phyloP scores from a whole-genome alignment of 768 basidiomycete species.

The Pleurotus tuoliensis region DNA sequence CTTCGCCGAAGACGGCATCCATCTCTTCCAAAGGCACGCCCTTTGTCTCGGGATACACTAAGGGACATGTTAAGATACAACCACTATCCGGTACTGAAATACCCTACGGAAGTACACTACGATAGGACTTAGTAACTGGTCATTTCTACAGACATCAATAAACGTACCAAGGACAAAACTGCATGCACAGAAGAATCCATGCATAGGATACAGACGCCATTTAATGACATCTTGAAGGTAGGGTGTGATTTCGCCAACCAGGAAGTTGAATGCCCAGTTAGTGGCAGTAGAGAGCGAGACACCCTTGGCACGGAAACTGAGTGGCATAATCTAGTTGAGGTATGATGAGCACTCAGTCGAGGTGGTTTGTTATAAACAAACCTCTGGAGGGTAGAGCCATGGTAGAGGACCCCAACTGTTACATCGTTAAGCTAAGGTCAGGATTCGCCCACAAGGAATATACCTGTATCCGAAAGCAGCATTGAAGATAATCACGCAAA shows the following conservation, averaged over 20 bases:
- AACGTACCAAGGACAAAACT: constrained; percentile 74
- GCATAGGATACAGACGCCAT: constrained; percentile 95
- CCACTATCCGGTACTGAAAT: not conserved
- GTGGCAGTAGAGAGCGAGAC: constrained; percentile 93
- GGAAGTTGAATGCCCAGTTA: constrained; percentile 84
- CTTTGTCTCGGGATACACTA: constrained; percentile 85
- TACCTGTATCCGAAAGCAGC: constrained; percentile 89
- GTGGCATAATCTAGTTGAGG: constrained; percentile 74
- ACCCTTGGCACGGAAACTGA: constrained; percentile 89
- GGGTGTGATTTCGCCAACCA: constrained; percentile 87
- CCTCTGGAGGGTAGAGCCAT: constrained; percentile 88
- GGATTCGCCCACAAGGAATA: not conserved
- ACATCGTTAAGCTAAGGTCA: not conserved
- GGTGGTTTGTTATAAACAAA: constrained; percentile 20
- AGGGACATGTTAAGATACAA: not conserved
- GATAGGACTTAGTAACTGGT: constrained; percentile 10
- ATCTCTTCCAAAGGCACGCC: constrained; percentile 88
- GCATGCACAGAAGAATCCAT: constrained; percentile 86
- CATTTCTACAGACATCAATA: constrained; percentile 2
- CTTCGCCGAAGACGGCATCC: constrained; percentile 89
- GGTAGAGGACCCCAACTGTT: constrained; percentile 82
- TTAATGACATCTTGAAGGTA: constrained; percentile 81
- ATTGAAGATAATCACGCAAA: constrained; percentile 89
- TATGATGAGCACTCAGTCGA: no score
- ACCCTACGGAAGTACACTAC: constrained; percentile 74